phyloP scores from a whole-genome alignment of 2,329 filamentous ascomycete genomes.

The Talaromyces sp. region DNA sequence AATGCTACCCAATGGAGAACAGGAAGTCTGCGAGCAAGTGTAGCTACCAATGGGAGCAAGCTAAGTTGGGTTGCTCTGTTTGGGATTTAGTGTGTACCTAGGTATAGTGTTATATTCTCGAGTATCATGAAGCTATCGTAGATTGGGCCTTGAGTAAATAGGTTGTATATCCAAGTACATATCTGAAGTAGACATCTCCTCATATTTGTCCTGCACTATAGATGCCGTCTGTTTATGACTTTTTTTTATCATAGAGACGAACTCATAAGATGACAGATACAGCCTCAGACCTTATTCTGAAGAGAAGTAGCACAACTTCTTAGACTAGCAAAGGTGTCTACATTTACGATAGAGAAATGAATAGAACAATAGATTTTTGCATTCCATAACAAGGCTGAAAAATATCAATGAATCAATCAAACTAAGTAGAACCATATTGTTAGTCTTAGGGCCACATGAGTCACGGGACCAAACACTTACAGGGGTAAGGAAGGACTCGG shows the following conservation, averaged over 20 bases:
- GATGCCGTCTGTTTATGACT: not conserved
- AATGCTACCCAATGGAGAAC: not conserved
- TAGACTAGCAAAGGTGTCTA: not conserved
- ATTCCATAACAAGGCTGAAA: not conserved
- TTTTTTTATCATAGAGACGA: not conserved
- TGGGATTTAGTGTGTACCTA: not conserved
- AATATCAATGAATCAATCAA: constrained; percentile 19
- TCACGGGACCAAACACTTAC: constrained; percentile 48
- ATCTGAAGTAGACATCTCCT: not conserved
- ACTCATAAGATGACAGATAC: not conserved
- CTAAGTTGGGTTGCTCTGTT: not conserved
- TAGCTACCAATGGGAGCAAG: not conserved
- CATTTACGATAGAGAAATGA: not conserved
- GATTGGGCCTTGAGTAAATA: not conserved
- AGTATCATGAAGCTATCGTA: not conserved
- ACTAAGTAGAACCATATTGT: constrained; percentile 16
- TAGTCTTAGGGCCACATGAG: constrained; percentile 4
- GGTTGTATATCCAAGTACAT: not conserved
- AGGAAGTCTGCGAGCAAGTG: not conserved
- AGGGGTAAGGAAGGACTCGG: constrained; percentile 95
- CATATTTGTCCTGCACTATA: not conserved
- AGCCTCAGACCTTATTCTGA: not conserved
- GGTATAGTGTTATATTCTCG: not conserved
- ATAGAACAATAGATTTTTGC: not conserved
- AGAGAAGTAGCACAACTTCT: too few relatives aligned